Evolutionary conservation across 192 early-diverging fungal species (phyloP), one percentile per base, ranked within the genome.

Genomic region (Phycomyces blakesleeanus): DNA sequence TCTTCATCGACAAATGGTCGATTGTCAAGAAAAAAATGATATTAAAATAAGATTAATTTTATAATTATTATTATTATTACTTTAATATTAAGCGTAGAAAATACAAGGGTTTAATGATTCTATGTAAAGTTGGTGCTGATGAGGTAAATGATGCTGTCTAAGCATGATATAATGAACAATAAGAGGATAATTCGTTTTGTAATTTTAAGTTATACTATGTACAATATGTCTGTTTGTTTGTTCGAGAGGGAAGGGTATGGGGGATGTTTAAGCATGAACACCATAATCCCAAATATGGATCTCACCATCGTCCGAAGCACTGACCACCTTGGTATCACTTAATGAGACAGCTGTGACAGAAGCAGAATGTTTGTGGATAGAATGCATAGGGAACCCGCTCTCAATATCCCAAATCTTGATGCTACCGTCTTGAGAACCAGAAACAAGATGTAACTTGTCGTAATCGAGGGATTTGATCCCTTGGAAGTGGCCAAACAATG

Each of bases 251-350:
- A n/a, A n/a, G n/a, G n/a, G n/a, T n/a, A n/a, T n/a, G n/a, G n/a
- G n/a, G n/a, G n/a, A n/a, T 47, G 12, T 47, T 12, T 47, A 47
- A 11, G 44, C 44, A n/a, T 18, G 15, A 47, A 47, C 15, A 47
- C 81, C 64, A 76, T 91, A 96, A 61, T 95, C 89, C 81, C 88
- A 92, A 6, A 93, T 79, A 41, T 80, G 78, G 27, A 93, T 76
- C 21, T 78, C 79, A 5, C 89, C 90, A 72, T 92, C 92, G 42
- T 93, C 87, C 26, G 89, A 86, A 12, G 90, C 94, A 24, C 85
- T 84, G n/a, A 94, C 77, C 59, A 98, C 82, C 44, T 84, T 84
- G 0, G 93, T 93, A 72, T 98, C 94, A 49, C 89, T 87, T 51
- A 95, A 69, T 5, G 85, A 79, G 62, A 92, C 83, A 59, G 87